phyloP scores from a whole-genome alignment of 179 eudicot species.

The Camellia oleifera region DNA sequence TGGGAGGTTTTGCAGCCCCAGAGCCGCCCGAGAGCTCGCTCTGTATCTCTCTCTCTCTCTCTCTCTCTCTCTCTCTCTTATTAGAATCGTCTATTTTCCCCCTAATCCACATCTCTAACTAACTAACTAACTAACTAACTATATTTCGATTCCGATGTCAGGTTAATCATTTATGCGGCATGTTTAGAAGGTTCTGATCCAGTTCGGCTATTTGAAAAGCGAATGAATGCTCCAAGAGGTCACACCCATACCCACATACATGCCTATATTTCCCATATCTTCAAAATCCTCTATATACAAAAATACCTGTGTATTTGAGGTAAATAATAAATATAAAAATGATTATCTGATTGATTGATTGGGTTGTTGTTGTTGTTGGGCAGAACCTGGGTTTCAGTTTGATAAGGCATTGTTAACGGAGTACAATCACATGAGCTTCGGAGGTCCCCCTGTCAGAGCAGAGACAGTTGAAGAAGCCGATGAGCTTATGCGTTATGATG shows the following conservation, averaged over 20 bases:
- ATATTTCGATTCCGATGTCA: conserved; percentile 21
- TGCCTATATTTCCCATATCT: background rate
- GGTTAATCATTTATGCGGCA: conserved; percentile 66
- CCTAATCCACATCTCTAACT: background rate
- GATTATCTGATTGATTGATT: background rate
- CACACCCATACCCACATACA: no score
- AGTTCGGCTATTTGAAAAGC: conserved; percentile 75
- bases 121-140: no score
- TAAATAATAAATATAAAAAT: no score
- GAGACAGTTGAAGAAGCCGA: conserved; percentile 70
- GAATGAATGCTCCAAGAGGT: conserved; percentile 71
- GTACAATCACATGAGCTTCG: conserved; percentile 84
- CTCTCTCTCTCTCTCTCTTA: background rate
- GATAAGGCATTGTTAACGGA: conserved; percentile 52
- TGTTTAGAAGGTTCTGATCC: conserved; percentile 90
- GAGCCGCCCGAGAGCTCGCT: conserved; percentile 94
- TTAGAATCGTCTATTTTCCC: background rate
- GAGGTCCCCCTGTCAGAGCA: conserved; percentile 68
- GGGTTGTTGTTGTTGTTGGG: background rate
- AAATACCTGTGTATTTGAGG: no score
- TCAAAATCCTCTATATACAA: background rate
- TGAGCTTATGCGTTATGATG: conserved; percentile 42
- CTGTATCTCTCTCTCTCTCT: conserved; percentile 36
- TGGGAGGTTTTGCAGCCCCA: conserved; percentile 88
- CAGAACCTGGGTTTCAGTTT: conserved; percentile 65